These are phyloP conservation scores for Suhomyces terraborum DNA, from an alignment of 1,139 yeast species.

Conservation along the genomic window DNA sequence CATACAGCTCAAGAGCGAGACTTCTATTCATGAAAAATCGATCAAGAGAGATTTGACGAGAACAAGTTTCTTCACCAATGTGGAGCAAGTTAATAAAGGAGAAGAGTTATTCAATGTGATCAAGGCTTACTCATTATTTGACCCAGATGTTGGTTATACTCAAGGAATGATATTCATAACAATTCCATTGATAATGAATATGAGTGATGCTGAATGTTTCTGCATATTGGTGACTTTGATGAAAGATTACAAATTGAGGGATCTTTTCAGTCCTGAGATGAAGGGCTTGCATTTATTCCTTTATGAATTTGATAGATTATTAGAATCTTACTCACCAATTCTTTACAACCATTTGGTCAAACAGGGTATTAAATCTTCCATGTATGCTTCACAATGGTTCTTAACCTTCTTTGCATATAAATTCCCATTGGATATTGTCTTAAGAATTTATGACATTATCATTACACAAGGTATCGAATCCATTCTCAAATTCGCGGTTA, in stretches of 20 bases:
- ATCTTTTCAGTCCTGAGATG: constrained; percentile 84
- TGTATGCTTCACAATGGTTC: constrained; percentile 98
- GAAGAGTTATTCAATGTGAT: constrained; percentile 72
- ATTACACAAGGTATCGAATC: constrained; percentile 89
- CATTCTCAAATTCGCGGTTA: constrained; percentile 75
- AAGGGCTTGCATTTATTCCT: constrained; percentile 83
- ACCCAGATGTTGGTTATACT: constrained; percentile 93
- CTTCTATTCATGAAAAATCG: constrained; percentile 70
- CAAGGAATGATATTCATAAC: constrained; percentile 96
- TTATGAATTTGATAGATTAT: constrained; percentile 83
- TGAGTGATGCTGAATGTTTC: constrained; percentile 84
- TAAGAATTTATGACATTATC: constrained; percentile 80
- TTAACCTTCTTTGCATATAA: constrained; percentile 91
- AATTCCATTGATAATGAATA: constrained; percentile 79
- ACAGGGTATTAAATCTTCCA: constrained; percentile 84
- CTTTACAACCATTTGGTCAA: constrained; percentile 74
- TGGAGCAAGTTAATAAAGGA: constrained; percentile 50
- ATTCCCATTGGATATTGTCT: constrained; percentile 81
- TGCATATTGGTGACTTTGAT: constrained; percentile 77
- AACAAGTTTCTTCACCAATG: constrained; percentile 75
- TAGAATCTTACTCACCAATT: constrained; percentile 69
- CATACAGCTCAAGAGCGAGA: constrained; percentile 50
- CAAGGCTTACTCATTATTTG: constrained; percentile 82
- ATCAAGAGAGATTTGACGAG: constrained; percentile 82
- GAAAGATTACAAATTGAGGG: constrained; percentile 79